Evolutionary conservation across 1,139 yeast species (phyloP), one percentile per base, ranked within the genome.

Genomic region (Suhomyces maxii): DNA sequence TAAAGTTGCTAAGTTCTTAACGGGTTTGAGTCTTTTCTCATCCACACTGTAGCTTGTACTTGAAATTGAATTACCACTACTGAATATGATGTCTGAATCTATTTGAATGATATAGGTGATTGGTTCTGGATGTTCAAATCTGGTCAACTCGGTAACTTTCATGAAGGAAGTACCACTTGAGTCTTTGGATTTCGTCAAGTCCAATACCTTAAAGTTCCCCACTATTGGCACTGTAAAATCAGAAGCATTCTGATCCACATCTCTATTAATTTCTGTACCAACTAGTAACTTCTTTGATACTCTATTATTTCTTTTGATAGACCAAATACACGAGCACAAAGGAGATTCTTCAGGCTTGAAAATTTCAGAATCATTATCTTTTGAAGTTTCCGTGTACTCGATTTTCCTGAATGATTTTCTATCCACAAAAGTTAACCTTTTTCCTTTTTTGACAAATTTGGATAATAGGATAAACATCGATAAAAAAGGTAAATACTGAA

Each of bases 191-290:
- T 64, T 68, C 8, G 60, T 52, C 8, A 79, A 49, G 49, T 78
- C 82, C 12, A 77, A 56, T 7, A 79, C 71, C 50, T 73, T 77
- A 32, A 79, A 63, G 0, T 65, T 48, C 0, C 83, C 82, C 3
- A 18, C 23, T 18, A 18, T 6, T 18, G 23, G 23, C 6, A 18
- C 23, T 18, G 23, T 18, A 18, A 10, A 50, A 4, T 18, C 23
- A 18, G 23, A 18, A 18, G 23, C 23, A 4, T 18, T 2, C 23
- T 18, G 23, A 18, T 18, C 23, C 6, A 9, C 39, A 6, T 14
- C 10, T 7, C 25, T 48, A 2, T 50, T 48, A 5, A 38, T 45
- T 1, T 46, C 53, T 45, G 76, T 71, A 2, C 83, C 82, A 28
- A 78, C 55, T 35, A 77, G 58, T 1, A 79, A 50, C 50, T 77